Evolutionary conservation across 768 basidiomycete species (phyloP), one percentile per base, ranked within the genome.

Genomic region (Daedaleopsis sinensis): DNA sequence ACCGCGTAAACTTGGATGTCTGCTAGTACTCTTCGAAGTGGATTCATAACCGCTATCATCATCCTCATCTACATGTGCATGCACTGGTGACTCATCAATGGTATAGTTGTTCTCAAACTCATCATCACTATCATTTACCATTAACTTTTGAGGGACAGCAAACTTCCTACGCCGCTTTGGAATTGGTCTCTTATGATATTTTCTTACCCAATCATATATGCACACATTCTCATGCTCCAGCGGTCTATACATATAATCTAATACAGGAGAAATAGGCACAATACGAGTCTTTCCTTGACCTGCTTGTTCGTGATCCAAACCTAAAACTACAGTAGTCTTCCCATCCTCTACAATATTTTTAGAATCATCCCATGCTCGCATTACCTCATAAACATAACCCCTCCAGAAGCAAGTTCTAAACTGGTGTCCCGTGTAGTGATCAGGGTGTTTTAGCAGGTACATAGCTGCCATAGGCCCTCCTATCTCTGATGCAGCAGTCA

Each of bases 361-460:
- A 5, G 39, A 19, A 8, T 47, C 52, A 8, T 16, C 27, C 49
- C 60, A 61, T 21, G 49, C 51, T n/a, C 55, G 52, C 24, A 44
- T 36, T 3, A 58, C 43, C 21, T 48, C 42, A 9, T 49, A 19
- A 9, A 55, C 23, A 55, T 62, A 65, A 3, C 46, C 42, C 16
- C 24, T 32, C 61, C 57, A 64, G 49, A 39, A 65, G 42, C 58
- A 52, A 18, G 43, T 10, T 24, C 54, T 51, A 43, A 67, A 67
- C n/a, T 39, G 44, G 18, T 67, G 46, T 21, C 49, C 42, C 7
- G 59, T 67, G 42, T 67, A 67, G 49, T 64, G 65, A 46, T 67
- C 65, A 13, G 59, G 59, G 19, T 57, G 56, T 6, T 59, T 59
- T 8, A 67, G 55, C 27, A 67, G 23, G 42, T 67, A 53, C 55